Conservation (phyloP, 352 stramenopile genomes). For the Pythium vanterpoolii region DNA sequence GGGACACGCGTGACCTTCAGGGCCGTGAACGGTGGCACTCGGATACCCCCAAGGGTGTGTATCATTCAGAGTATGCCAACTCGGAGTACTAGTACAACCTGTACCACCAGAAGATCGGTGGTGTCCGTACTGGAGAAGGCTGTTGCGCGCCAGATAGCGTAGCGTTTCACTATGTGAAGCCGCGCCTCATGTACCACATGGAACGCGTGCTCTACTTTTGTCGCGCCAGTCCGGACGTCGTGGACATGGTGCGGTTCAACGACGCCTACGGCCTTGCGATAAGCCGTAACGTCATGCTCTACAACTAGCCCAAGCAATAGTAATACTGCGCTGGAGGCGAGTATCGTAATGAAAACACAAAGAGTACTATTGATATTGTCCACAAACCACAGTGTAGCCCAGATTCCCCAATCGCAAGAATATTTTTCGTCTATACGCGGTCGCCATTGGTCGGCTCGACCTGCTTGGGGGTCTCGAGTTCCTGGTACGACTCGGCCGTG, state of each 20-base stretch:
- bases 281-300: slow-evolving; percentile 22
- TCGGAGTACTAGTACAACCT: slow-evolving; percentile 66
- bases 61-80: slow-evolving; percentile 45
- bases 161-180: slow-evolving; percentile 76
- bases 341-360: too few species aligned
- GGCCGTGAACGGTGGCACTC: slow-evolving; percentile 79
- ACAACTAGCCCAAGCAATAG: neutral
- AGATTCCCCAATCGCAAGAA: neutral
- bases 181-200: slow-evolving; percentile 74
- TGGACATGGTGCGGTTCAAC: slow-evolving; percentile 50
- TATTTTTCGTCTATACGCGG: neutral
- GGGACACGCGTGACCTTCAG: slow-evolving; percentile 62
- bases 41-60: slow-evolving; percentile 65
- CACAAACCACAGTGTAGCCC: neutral
- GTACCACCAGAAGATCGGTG: slow-evolving; percentile 70
- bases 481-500: slow-evolving; percentile 6
- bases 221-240: slow-evolving; percentile 43
- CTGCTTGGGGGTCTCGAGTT: slow-evolving; percentile 16
- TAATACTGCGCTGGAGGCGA: neutral
- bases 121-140: slow-evolving; percentile 46
- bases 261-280: slow-evolving; percentile 47
- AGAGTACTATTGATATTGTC: neutral
- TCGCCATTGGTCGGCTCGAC: slow-evolving; percentile 1
- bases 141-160: slow-evolving; percentile 61
- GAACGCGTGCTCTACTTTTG: slow-evolving; percentile 72